A percentile compares a stretch with the other conserved stretches of the same genome.
Conservation (phyloP, 2,329 filamentous ascomycete genomes). For the Clonostachys chloroleuca region DNA sequence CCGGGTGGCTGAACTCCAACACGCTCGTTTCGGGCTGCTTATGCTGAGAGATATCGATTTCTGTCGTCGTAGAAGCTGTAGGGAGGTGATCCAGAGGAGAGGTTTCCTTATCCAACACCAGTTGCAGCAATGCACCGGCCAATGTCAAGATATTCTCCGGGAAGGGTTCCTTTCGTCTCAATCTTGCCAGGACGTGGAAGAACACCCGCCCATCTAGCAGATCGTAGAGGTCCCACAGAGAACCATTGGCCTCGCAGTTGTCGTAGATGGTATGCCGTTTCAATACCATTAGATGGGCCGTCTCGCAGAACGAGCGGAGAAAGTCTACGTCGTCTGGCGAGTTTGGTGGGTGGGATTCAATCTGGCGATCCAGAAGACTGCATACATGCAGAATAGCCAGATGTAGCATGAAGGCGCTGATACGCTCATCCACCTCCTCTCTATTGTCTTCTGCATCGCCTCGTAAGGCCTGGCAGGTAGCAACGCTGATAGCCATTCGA, state of each 20-base stretch:
- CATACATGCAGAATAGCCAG: constrained; percentile 3
- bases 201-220: constrained; percentile 23
- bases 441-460: not conserved
- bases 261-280: not conserved
- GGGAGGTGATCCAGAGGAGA: not conserved
- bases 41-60: not conserved
- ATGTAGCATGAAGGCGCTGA: constrained; percentile 8
- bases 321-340: constrained; percentile 1
- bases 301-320: constrained; percentile 6
- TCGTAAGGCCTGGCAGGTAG: constrained; percentile 1
- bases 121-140: not conserved
- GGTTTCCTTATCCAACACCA: not conserved
- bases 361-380: constrained; percentile 6
- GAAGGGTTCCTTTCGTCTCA: constrained; percentile 1
- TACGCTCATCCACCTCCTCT: constrained; percentile 1
- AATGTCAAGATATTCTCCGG: constrained; percentile 2
- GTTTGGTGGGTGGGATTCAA: not conserved
- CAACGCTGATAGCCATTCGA: not conserved
- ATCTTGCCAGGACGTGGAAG: constrained; percentile 8
- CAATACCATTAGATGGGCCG: not conserved
- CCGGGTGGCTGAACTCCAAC: constrained; percentile 40
- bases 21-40: constrained; percentile 15
- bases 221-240: constrained; percentile 16
- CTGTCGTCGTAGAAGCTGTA: not conserved
- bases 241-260: not conserved